Base-by-base conservation (phyloP, 345 rosid genomes). In the Hibiscus mutabilis region DNA sequence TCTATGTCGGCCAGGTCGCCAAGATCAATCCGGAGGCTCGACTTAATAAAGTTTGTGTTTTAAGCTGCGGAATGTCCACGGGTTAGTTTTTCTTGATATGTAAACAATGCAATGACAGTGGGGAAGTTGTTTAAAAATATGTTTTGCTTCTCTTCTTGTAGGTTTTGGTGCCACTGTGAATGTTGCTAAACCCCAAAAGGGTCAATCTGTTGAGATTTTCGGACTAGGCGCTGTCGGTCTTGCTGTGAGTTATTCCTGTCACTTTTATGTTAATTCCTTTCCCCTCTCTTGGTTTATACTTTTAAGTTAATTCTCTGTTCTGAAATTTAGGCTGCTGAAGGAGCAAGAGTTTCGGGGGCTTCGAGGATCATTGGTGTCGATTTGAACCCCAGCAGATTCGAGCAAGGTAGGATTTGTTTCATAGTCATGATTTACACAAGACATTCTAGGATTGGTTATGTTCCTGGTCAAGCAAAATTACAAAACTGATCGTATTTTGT, bases 171-270 rank as follows among this genome's bases (percentile, higher is more conserved):
- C 97, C 9, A 82, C 94, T 42, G 40, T 91, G 77, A 91, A 88
- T 78, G 94, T 91, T 15, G 92, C 97, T 66, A 87, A 86, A 79
- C 97, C 97, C 0, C 81, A 81, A 27, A 81, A 82, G 78, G 97
- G 97, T 22, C 86, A 83, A 1, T 74, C 83, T 9, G 91, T 91
- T 59, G 91, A 94, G 0, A 27, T 91, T 49, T 91, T 89, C 22
- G 92, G 97, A 16, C 78, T 91, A 24, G 97, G 92, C 46, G 88
- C 97, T 59, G 92, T 91, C 66, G 94, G 94, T 65, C 91, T 91
- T 7, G 92, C 86, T 6, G 88, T 87, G 60, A 77, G 85, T 76
- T 58, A 5, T 55, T 64, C 47, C 21, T 22, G 16, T 62, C 37
- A 59, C 55, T 58, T 57, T 31, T 14, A 59, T 35, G 25, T 59